Evolutionary conservation across 257 asterid species (phyloP), one percentile per base, ranked within the genome.

Genomic region (Capsicum rhomboideum): DNA sequence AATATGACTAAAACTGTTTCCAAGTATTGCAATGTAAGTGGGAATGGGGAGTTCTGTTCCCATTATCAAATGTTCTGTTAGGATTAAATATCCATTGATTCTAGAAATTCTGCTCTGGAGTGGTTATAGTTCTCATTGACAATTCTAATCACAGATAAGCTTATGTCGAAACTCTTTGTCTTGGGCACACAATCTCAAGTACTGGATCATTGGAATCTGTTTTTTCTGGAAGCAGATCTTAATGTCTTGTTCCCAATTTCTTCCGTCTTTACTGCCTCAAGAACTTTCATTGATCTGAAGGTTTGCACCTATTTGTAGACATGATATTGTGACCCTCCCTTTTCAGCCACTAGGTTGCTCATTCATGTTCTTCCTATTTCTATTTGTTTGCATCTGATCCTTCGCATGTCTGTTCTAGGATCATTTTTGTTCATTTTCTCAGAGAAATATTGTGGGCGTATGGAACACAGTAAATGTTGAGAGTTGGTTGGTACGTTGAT

Each of bases 241-340:
- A n/a, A 97, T 9, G 90, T 83, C 50, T 91, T 95, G 83, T 95
- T 93, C 91, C 98, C 99, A 66, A 94, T 94, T 83, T 88, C 97
- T 42, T 95, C 90, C 83, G 85, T 88, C 42, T 95, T 95, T 84
- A 90, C 93, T 52, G 89, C 98, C 79, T 78, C 97, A 71, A 89
- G 86, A 85, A 95, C 97, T 37, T 93, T 90, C 90, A 89, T 96
- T 85, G 89, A 87, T 90, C 84, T 95, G 69, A 93, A 92, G 99
- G 99, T 95, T 86, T 84, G 85, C 78, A 83, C 61, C 44, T 63
- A 10, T 71, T 12, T 55, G 53, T n/a, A 6, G 17, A 26, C 17
- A 34, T 63, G 31, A 63, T 49, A 8, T 23, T 64, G 42, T 29
- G 52, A 4, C 58, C 50, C 49, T 61, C 10, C 6, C 8, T 59